A percentile compares a stretch with the other conserved stretches of the same genome.
Conservation (phyloP, 2,329 filamentous ascomycete species). For the Arthrobotrys sinensis region DNA sequence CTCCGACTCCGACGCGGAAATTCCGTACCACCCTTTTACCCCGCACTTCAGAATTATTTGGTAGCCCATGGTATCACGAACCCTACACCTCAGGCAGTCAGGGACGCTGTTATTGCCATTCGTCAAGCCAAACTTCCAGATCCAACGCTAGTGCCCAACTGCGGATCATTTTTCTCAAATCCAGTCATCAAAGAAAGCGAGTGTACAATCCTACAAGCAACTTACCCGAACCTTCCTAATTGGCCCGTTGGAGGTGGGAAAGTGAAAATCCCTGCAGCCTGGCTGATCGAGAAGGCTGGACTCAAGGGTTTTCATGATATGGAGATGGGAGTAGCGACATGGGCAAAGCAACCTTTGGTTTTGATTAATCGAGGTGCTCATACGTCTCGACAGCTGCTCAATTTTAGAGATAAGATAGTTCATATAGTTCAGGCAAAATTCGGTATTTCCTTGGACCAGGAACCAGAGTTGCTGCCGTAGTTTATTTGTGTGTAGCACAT, state of each 20-base stretch:
- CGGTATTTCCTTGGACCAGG: slow-evolving; percentile 25
- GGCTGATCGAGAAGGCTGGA: slow-evolving; percentile 34
- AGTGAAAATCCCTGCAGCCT: slow-evolving; percentile 37
- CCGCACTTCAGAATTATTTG: slow-evolving; percentile 24
- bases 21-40: slow-evolving; percentile 14
- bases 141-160: slow-evolving; percentile 30
- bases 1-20: slow-evolving; percentile 18
- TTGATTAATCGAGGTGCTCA: slow-evolving; percentile 19
- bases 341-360: slow-evolving; percentile 38
- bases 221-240: slow-evolving; percentile 19
- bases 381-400: slow-evolving; percentile 6
- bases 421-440: background rate
- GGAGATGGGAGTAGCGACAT: slow-evolving; percentile 33
- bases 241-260: slow-evolving; percentile 7
- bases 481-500: background rate
- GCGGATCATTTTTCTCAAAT: slow-evolving; percentile 49
- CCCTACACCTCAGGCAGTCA: slow-evolving; percentile 12
- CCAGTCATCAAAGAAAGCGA: slow-evolving; percentile 15
- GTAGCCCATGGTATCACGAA: slow-evolving; percentile 1
- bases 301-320: slow-evolving; percentile 31
- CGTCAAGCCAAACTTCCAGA: slow-evolving; percentile 39
- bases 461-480: slow-evolving; percentile 29
- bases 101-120: slow-evolving; percentile 35
- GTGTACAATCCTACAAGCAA: slow-evolving; percentile 1
- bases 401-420: slow-evolving; percentile 23